phyloP scores from a whole-genome alignment of 2,329 filamentous ascomycete genomes.

The Aspergillus sp. region DNA sequence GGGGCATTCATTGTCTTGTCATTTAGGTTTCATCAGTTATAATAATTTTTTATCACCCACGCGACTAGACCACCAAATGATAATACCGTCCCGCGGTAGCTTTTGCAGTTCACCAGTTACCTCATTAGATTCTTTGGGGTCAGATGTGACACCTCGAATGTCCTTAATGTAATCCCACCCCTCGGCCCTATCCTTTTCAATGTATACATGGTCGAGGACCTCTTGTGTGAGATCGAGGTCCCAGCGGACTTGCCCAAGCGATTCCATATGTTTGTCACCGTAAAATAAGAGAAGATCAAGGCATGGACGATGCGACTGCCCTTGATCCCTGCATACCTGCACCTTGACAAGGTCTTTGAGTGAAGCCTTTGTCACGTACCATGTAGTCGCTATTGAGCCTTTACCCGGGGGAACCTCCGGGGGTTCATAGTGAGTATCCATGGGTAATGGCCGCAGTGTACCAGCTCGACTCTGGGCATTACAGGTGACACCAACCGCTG shows the following conservation, averaged over 20 bases:
- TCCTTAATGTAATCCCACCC: constrained; percentile 9
- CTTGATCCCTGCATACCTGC: constrained; percentile 11
- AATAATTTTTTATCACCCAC: constrained; percentile 9
- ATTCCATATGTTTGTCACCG: constrained; percentile 11
- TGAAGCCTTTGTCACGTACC: constrained; percentile 14
- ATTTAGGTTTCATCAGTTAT: constrained; percentile 1
- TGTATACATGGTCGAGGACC: not conserved
- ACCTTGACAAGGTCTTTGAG: constrained; percentile 13
- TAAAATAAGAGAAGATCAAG: constrained; percentile 15
- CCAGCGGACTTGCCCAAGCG: constrained; percentile 14
- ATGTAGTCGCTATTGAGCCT: not conserved
- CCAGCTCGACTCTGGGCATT: not conserved
- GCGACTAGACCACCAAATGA: constrained; percentile 14
- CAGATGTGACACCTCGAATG: not conserved
- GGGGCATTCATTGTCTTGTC: too few relatives aligned
- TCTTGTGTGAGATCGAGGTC: constrained; percentile 11
- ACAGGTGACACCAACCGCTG: constrained; percentile 15
- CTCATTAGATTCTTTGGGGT: not conserved
- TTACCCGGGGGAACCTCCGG: constrained; percentile 2
- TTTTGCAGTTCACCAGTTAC: not conserved
- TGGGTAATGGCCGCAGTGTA: not conserved
- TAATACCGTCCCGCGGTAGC: constrained; percentile 8
- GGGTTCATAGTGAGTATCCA: constrained; percentile 1
- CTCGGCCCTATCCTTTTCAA: constrained; percentile 6
- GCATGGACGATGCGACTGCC: constrained; percentile 9